Percentiles rank a stretch among this genome's conserved stretches.
Conservation (phyloP, 371 early-diverging fungal genomes). For the Syncephalis fuscata region DNA sequence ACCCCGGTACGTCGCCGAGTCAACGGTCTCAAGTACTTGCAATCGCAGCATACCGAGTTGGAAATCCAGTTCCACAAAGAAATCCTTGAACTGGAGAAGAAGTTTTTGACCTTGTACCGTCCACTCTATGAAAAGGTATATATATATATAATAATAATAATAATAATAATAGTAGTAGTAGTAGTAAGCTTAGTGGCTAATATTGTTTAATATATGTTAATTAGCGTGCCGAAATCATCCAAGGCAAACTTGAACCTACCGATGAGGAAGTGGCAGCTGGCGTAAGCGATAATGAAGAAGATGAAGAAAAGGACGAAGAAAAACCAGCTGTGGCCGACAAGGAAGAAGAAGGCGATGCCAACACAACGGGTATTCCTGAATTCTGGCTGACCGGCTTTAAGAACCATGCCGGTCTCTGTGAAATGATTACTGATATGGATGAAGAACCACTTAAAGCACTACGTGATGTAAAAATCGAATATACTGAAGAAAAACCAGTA, state of each 20-base stretch:
- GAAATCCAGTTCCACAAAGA: conserved; percentile 78
- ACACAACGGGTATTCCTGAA: conserved; percentile 45
- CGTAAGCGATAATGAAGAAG: conserved; percentile 32
- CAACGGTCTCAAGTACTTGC: conserved; percentile 44
- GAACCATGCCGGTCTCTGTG: conserved; percentile 59
- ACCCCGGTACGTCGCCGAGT: conserved; percentile 60
- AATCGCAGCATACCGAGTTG: conserved; percentile 54
- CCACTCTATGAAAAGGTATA: conserved; percentile 68
- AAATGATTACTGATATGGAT: conserved; percentile 79
- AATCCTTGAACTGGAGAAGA: conserved; percentile 82
- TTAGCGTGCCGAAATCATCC: conserved; percentile 51
- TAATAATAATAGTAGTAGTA: background rate
- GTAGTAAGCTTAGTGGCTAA: too few relatives aligned
- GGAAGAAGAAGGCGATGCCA: conserved; percentile 9
- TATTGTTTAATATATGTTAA: background rate
- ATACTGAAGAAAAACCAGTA: conserved; percentile 57
- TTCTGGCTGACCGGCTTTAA: conserved; percentile 91
- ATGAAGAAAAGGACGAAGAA: conserved; percentile 27
- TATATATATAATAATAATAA: background rate
- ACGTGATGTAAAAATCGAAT: conserved; percentile 65
- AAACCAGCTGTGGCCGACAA: too few relatives aligned
- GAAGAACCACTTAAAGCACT: conserved; percentile 68
- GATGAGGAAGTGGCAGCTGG: conserved; percentile 61
- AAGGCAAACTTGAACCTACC: conserved; percentile 70
- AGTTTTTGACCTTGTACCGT: conserved; percentile 61